Evolutionary conservation across 1,139 yeast species (phyloP).

Genomic region (Eremothecium sinecaudum): DNA sequence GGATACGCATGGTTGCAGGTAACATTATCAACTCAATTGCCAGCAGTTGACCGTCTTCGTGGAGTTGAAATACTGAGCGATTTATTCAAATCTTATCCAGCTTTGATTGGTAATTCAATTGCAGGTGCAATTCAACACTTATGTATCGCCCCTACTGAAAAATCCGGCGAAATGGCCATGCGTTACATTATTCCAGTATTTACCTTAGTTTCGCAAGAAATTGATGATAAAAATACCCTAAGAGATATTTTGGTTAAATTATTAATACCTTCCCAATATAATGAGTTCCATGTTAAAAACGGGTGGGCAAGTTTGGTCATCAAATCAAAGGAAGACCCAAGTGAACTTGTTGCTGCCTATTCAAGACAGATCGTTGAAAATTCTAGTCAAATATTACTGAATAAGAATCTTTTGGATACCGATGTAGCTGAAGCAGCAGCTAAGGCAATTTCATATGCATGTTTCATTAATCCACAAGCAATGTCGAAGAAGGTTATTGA

Average conservation of each 20-base stretch:
- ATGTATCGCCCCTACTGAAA: slow-evolving; percentile 6
- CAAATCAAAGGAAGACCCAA: slow-evolving; percentile 56
- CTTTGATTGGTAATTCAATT: slow-evolving; percentile 18
- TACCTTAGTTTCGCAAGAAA: slow-evolving; percentile 37
- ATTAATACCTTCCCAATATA: slow-evolving; percentile 50
- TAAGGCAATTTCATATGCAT: slow-evolving; percentile 50
- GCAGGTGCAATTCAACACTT: slow-evolving; percentile 19
- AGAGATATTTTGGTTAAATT: slow-evolving; percentile 37
- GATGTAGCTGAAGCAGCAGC: slow-evolving; percentile 35
- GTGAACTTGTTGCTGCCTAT: slow-evolving; percentile 40
- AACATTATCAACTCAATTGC: slow-evolving; percentile 16
- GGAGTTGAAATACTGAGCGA: slow-evolving; percentile 15
- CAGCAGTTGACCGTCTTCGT: slow-evolving; percentile 15
- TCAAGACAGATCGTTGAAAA: slow-evolving; percentile 34
- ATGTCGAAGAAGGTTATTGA: slow-evolving; percentile 46
- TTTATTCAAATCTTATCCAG: slow-evolving; percentile 19
- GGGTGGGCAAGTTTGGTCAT: slow-evolving; percentile 80
- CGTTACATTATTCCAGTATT: slow-evolving; percentile 36
- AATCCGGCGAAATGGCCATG: slow-evolving; percentile 14
- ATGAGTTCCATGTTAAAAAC: slow-evolving; percentile 36
- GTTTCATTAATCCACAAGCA: slow-evolving; percentile 59
- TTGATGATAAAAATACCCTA: slow-evolving; percentile 32
- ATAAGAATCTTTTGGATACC: slow-evolving; percentile 16
- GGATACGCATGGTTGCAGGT: slow-evolving; percentile 21
- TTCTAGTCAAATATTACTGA: slow-evolving; percentile 25